phyloP scores from a whole-genome alignment of 306 rosid species.

The Pyrus pyrifolia region DNA sequence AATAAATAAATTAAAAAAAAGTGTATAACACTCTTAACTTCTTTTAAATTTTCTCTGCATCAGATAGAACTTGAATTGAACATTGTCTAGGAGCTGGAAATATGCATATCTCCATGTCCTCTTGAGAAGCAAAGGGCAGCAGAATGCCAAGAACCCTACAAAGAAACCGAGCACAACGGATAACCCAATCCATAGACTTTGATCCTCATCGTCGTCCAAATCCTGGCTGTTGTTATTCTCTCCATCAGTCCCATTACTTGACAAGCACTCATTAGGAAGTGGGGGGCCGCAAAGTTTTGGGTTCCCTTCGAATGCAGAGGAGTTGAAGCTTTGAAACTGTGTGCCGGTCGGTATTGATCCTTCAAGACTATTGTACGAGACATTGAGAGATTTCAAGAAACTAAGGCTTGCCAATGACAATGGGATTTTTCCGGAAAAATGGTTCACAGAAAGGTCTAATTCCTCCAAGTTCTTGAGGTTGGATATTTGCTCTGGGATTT shows the following conservation, averaged over 20 bases:
- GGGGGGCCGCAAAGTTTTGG: not conserved
- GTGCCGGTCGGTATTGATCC: constrained; percentile 5
- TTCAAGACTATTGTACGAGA: not conserved
- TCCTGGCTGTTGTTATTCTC: not conserved
- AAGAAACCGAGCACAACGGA: not conserved
- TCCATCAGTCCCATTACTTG: not conserved
- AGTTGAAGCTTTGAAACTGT: not conserved
- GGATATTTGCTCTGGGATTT: constrained; percentile 7
- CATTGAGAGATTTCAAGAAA: constrained; percentile 2
- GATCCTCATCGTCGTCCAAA: not conserved
- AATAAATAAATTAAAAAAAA: not conserved
- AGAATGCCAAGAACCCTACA: not conserved
- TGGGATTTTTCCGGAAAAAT: constrained; percentile 7
- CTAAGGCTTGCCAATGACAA: not conserved
- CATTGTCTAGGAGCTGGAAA: not conserved
- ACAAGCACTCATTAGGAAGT: not conserved
- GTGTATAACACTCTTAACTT: not conserved
- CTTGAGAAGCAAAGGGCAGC: not conserved
- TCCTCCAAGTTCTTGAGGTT: not conserved
- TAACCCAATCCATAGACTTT: not conserved
- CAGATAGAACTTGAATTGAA: not conserved
- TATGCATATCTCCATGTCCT: not conserved
- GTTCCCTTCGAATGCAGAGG: not conserved
- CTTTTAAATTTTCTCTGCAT: not conserved
- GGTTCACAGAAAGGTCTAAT: not conserved